These are phyloP conservation scores for Hypoxylon lienhwacheense DNA, from an alignment of 495 filamentous ascomycete genomes.

Conservation along the genomic window DNA sequence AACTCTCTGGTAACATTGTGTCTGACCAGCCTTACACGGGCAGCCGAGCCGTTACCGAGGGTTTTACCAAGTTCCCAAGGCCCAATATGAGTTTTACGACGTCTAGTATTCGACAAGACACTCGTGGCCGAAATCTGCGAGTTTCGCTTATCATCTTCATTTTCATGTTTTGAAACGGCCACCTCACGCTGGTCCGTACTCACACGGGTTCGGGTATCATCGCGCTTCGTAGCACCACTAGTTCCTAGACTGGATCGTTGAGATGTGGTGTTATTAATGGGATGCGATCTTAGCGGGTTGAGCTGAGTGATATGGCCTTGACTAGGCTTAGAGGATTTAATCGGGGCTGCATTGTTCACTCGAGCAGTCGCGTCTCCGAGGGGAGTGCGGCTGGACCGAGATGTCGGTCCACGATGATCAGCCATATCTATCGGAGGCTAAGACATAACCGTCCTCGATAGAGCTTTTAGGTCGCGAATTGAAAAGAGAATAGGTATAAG, in stretches of 20 bases:
- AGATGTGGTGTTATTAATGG: constrained; percentile 20
- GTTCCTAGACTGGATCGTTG: constrained; percentile 18
- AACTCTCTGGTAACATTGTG: constrained; percentile 72
- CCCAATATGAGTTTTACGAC: constrained; percentile 76
- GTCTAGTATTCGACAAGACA: constrained; percentile 58
- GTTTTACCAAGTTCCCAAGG: constrained; percentile 90
- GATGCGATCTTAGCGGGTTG: constrained; percentile 32
- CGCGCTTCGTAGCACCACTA: constrained; percentile 23
- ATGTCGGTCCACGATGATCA: constrained; percentile 28
- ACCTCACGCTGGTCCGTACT: constrained; percentile 33
- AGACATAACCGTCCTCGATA: no score
- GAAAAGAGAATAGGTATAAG: not conserved
- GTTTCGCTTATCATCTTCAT: constrained; percentile 61
- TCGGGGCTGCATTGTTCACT: constrained; percentile 43
- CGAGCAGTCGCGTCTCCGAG: constrained; percentile 53
- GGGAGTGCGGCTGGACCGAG: constrained; percentile 44
- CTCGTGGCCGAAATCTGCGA: constrained; percentile 75
- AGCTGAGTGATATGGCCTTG: constrained; percentile 6
- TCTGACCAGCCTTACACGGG: constrained; percentile 77
- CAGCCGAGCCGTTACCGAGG: constrained; percentile 82
- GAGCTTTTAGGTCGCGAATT: not conserved
- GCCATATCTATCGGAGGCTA: constrained; percentile 44
- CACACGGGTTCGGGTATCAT: constrained; percentile 8
- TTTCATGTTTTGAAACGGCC: constrained; percentile 55
- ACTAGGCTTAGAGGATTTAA: constrained; percentile 15